Conservation (phyloP, 2,329 filamentous ascomycete species). For the Fusarium ambrosium region DNA sequence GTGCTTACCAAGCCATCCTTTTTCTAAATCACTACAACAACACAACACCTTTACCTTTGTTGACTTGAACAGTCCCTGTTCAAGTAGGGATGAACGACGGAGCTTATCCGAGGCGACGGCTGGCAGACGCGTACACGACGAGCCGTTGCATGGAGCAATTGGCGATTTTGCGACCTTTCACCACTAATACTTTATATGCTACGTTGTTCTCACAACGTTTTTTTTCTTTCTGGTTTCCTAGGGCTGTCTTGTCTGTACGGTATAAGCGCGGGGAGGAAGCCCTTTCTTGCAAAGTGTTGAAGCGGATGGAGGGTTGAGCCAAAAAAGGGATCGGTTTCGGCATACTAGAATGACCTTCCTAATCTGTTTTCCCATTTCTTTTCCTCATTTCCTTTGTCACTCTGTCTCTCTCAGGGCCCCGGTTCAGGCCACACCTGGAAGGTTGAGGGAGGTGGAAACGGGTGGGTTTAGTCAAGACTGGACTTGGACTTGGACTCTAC, state of each 20-base stretch:
- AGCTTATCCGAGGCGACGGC: neutral
- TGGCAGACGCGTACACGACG: slow-evolving; percentile 10
- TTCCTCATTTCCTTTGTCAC: slow-evolving; percentile 28
- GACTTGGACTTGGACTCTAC: slow-evolving; percentile 28
- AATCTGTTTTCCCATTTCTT: slow-evolving; percentile 6
- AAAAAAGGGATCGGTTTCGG: slow-evolving; percentile 15
- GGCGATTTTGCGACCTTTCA: neutral
- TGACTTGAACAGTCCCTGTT: neutral
- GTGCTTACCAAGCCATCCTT: slow-evolving; percentile 74
- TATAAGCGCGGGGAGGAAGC: slow-evolving; percentile 21
- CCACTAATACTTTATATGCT: slow-evolving; percentile 2
- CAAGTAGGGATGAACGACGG: neutral
- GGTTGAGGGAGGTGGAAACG: slow-evolving; percentile 24
- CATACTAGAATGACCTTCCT: slow-evolving; percentile 36
- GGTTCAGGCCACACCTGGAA: slow-evolving; percentile 23
- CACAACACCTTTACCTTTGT: neutral
- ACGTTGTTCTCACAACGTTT: slow-evolving; percentile 9
- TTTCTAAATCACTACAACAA: slow-evolving; percentile 55
- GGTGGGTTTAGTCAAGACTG: slow-evolving; percentile 38
- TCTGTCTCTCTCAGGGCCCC: slow-evolving; percentile 15
- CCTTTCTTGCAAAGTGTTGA: slow-evolving; percentile 10
- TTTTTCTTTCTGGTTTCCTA: slow-evolving; percentile 12
- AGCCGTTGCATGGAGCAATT: neutral
- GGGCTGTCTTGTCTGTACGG: slow-evolving; percentile 25
- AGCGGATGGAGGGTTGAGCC: slow-evolving; percentile 17